Conservation (phyloP, 805 yeast species). For the Hemisphaericaspora nanyangensis region DNA sequence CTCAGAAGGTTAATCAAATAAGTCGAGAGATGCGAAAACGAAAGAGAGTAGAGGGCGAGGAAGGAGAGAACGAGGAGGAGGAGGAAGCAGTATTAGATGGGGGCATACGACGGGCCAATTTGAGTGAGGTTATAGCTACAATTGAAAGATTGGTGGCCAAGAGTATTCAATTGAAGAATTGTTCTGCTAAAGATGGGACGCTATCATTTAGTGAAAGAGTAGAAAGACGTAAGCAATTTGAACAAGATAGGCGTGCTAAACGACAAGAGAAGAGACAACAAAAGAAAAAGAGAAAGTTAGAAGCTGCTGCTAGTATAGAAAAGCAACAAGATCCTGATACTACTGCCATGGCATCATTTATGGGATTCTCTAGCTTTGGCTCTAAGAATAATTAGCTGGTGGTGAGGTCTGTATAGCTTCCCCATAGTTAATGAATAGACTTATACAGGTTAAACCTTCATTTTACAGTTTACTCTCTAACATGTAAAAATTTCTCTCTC, state of each 20-base stretch:
- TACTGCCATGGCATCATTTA: slow-evolving; percentile 31
- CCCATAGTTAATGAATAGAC: too few species aligned
- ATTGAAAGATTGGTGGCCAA: slow-evolving; percentile 26
- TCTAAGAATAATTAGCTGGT: slow-evolving; percentile 33
- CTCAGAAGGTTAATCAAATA: slow-evolving; percentile 27
- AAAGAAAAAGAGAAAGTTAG: slow-evolving; percentile 10
- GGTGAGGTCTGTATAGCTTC: neutral
- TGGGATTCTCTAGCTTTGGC: slow-evolving; percentile 63
- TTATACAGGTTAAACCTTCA: neutral
- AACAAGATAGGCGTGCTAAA: slow-evolving; percentile 29
- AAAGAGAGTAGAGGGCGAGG: slow-evolving; percentile 6
- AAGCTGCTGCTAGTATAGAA: slow-evolving; percentile 14
- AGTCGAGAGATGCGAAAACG: slow-evolving; percentile 2
- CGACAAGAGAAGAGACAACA: slow-evolving; percentile 20
- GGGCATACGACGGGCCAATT: slow-evolving; percentile 33
- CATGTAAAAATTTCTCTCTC: neutral
- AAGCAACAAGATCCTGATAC: slow-evolving; percentile 7
- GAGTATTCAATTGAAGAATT: slow-evolving; percentile 9
- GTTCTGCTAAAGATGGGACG: slow-evolving; percentile 8
- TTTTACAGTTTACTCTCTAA: neutral
- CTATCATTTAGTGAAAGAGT: slow-evolving; percentile 40
- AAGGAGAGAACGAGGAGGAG: slow-evolving; percentile 11
- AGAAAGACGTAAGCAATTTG: slow-evolving; percentile 33
- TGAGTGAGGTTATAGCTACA: slow-evolving; percentile 28
- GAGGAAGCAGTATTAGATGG: too few species aligned